Percentiles rank a stretch among this genome's conserved stretches.
Evolutionary conservation across 768 basidiomycete species (phyloP).

Genomic region (Xerocomellus chrysenteron): DNA sequence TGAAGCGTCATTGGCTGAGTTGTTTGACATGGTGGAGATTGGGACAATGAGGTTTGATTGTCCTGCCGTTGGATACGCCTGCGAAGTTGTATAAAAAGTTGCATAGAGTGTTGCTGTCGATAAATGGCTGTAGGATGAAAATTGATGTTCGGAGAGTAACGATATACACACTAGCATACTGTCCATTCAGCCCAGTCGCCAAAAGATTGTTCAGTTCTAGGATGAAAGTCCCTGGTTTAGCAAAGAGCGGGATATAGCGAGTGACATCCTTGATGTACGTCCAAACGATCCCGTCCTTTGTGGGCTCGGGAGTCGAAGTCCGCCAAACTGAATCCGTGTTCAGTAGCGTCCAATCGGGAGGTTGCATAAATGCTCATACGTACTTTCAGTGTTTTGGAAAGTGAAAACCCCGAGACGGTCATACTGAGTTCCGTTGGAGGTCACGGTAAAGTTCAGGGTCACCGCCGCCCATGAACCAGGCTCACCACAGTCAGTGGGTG

Average conservation of each 20-base stretch:
- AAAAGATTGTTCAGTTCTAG: conserved; percentile 73
- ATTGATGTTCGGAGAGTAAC: neutral
- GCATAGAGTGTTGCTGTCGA: conserved; percentile 61
- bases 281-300: conserved; percentile 71
- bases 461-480: conserved; percentile 74
- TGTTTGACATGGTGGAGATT: conserved; percentile 60
- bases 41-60: conserved; percentile 68
- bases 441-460: conserved; percentile 74
- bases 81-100: conserved; percentile 68
- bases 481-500: conserved; percentile 68
- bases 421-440: conserved; percentile 75
- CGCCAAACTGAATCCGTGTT: conserved; percentile 57
- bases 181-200: conserved; percentile 53
- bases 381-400: conserved; percentile 77
- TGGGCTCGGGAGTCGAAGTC: conserved; percentile 79
- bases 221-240: conserved; percentile 65
- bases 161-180: conserved; percentile 60
- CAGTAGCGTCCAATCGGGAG: neutral
- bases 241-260: conserved; percentile 68
- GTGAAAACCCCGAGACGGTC: conserved; percentile 73
- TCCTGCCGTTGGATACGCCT: conserved; percentile 52
- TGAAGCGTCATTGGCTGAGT: conserved; percentile 69
- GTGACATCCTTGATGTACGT: conserved; percentile 76
- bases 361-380: conserved; percentile 17
- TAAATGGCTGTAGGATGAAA: neutral